Percentiles rank a stretch among this genome's conserved stretches.
These are phyloP conservation scores for Hanseniaspora nectarophila DNA, from an alignment of 805 yeast species.

Conservation along the genomic window DNA sequence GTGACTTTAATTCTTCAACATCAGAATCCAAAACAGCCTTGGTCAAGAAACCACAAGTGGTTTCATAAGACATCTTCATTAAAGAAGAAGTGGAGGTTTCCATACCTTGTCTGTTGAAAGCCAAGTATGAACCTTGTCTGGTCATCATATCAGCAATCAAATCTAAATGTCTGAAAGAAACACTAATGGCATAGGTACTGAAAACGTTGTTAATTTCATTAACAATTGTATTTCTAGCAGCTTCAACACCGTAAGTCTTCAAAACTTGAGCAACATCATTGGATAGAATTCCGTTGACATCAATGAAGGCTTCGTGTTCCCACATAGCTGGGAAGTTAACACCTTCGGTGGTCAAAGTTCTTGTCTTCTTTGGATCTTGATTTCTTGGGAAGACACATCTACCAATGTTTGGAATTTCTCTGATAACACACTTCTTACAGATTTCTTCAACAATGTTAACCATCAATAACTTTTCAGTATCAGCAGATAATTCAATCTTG, in stretches of 20 bases:
- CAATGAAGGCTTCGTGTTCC: slow-evolving; percentile 89
- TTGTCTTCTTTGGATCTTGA: slow-evolving; percentile 44
- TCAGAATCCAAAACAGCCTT: slow-evolving; percentile 91
- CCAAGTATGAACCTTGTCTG: slow-evolving; percentile 90
- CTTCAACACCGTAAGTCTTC: slow-evolving; percentile 92
- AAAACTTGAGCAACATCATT: slow-evolving; percentile 89
- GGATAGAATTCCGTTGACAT: slow-evolving; percentile 78
- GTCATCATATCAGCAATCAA: slow-evolving; percentile 98
- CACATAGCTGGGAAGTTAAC: slow-evolving; percentile 96
- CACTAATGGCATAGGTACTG: slow-evolving; percentile 90
- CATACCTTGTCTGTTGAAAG: slow-evolving; percentile 97
- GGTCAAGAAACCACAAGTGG: slow-evolving; percentile 93
- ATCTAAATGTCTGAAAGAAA: slow-evolving; percentile 86
- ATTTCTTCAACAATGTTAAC: slow-evolving; percentile 89
- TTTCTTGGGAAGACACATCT: slow-evolving; percentile 78
- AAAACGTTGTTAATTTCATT: slow-evolving; percentile 92
- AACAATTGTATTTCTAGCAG: slow-evolving; percentile 94
- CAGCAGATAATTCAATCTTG: slow-evolving; percentile 68
- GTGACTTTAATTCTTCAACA: slow-evolving; percentile 75
- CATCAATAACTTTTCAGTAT: slow-evolving; percentile 88
- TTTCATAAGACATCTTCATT: slow-evolving; percentile 98
- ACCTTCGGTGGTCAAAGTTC: slow-evolving; percentile 88
- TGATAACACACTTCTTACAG: slow-evolving; percentile 79
- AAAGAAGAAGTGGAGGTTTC: slow-evolving; percentile 90
- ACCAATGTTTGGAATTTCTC: slow-evolving; percentile 83